These are phyloP conservation scores for Viola odorata DNA, from an alignment of 345 rosid species.

Conservation along the genomic window DNA sequence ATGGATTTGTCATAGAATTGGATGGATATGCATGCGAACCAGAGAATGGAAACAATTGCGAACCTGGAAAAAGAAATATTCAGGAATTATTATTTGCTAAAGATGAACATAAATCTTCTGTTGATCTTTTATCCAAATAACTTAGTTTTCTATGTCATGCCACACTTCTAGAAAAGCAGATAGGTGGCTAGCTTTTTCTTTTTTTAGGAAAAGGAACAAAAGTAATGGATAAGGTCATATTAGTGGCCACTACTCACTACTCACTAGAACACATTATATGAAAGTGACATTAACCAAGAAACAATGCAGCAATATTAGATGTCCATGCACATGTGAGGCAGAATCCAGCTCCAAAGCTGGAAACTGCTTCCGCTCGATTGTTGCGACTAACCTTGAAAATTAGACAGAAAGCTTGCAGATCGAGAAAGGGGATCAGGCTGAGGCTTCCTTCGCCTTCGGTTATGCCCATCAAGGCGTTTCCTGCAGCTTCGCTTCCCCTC, in stretches of 20 bases:
- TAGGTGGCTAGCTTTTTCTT: no score
- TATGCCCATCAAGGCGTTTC: constrained; percentile 55
- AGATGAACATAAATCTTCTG: background rate
- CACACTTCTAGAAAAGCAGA: no score
- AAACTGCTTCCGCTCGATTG: constrained; percentile 2
- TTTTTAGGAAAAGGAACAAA: no score
- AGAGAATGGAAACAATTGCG: constrained; percentile 40
- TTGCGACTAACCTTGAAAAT: constrained; percentile 39
- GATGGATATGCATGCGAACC: constrained; percentile 47
- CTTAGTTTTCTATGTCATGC: no score
- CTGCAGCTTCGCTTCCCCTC: constrained; percentile 61
- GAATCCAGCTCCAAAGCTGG: constrained; percentile 3
- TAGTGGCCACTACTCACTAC: background rate
- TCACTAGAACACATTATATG: constrained; percentile 9
- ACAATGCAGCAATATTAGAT: background rate
- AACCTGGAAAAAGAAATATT: constrained; percentile 28
- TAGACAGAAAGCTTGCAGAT: constrained; percentile 26
- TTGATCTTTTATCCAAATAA: no score
- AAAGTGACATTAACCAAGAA: constrained; percentile 1
- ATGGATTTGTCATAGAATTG: constrained; percentile 29
- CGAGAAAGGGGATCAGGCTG: constrained; percentile 34
- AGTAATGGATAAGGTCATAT: no score
- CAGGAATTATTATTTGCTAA: background rate
- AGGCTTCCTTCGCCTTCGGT: constrained; percentile 46
- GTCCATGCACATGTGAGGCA: background rate